Conservation (phyloP, 495 filamentous ascomycete genomes). For the Cercophora newfieldiana region DNA sequence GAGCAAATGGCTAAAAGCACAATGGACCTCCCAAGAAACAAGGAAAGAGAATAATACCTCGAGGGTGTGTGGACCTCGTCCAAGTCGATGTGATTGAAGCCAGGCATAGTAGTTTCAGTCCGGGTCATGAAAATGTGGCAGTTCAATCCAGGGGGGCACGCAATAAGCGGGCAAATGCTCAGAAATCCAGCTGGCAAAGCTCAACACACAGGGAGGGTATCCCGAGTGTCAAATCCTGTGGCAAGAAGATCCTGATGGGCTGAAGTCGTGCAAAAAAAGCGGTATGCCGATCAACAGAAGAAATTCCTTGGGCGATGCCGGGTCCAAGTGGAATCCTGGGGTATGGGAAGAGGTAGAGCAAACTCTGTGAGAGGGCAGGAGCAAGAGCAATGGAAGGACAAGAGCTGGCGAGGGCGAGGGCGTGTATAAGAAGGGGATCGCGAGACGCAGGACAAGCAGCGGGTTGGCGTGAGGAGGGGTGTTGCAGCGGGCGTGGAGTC, state of each 20-base stretch:
- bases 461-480: constrained; percentile 4
- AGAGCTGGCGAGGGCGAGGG: neutral
- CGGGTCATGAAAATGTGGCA: constrained; percentile 43
- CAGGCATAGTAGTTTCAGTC: constrained; percentile 46
- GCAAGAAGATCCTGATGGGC: constrained; percentile 28
- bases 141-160: constrained; percentile 36
- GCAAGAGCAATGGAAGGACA: constrained; percentile 15
- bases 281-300: constrained; percentile 28
- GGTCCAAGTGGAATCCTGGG: neutral
- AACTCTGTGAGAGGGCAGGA: constrained; percentile 15
- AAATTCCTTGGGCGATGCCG: constrained; percentile 13
- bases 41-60: constrained; percentile 49
- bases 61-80: constrained; percentile 55
- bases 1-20: constrained; percentile 26
- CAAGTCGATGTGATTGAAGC: constrained; percentile 49
- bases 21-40: constrained; percentile 37
- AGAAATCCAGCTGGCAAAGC: constrained; percentile 23
- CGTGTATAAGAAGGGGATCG: constrained; percentile 18
- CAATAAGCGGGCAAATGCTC: constrained; percentile 17
- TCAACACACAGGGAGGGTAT: constrained; percentile 24
- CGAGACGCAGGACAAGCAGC: constrained; percentile 6
- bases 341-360: neutral
- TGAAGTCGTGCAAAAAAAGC: constrained; percentile 25
- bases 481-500: constrained; percentile 7
- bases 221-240: constrained; percentile 22